Evolutionary conservation across 2,329 filamentous ascomycete species (phyloP).

Genomic region (Ceratocystis diversiconidia): DNA sequence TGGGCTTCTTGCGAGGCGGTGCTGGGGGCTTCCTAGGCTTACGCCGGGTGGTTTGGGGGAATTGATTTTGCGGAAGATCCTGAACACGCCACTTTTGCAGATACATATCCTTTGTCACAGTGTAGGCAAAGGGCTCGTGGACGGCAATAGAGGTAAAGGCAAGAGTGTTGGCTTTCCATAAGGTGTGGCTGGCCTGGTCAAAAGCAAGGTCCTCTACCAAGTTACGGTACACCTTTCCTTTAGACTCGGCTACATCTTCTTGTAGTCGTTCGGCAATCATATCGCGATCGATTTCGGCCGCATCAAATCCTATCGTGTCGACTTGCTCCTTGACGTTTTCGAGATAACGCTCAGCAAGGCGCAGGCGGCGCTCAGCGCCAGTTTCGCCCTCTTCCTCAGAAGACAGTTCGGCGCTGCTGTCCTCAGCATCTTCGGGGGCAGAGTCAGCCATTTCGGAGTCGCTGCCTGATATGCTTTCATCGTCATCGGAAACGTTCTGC

Average conservation of each 20-base stretch:
- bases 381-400: constrained; percentile 76
- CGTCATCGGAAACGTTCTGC: constrained; percentile 27
- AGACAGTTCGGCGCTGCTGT: constrained; percentile 29
- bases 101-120: constrained; percentile 69
- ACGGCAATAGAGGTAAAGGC: constrained; percentile 67
- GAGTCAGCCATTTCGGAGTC: constrained; percentile 38
- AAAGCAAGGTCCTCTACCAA: constrained; percentile 64
- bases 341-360: constrained; percentile 82
- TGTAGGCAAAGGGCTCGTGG: constrained; percentile 71
- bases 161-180: constrained; percentile 66
- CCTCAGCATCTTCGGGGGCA: constrained; percentile 32
- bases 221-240: constrained; percentile 75
- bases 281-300: constrained; percentile 83
- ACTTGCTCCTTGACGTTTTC: constrained; percentile 77
- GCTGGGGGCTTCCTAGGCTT: constrained; percentile 44
- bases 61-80: constrained; percentile 46
- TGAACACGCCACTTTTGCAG: constrained; percentile 84
- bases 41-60: constrained; percentile 42
- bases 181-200: constrained; percentile 48
- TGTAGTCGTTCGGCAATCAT: constrained; percentile 79
- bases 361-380: constrained; percentile 70
- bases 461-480: constrained; percentile 78
- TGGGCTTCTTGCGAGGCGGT: constrained; percentile 46
- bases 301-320: constrained; percentile 69
- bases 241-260: constrained; percentile 83